phyloP scores from a whole-genome alignment of 352 stramenopile genomes.

The Pythium aristosporum region DNA sequence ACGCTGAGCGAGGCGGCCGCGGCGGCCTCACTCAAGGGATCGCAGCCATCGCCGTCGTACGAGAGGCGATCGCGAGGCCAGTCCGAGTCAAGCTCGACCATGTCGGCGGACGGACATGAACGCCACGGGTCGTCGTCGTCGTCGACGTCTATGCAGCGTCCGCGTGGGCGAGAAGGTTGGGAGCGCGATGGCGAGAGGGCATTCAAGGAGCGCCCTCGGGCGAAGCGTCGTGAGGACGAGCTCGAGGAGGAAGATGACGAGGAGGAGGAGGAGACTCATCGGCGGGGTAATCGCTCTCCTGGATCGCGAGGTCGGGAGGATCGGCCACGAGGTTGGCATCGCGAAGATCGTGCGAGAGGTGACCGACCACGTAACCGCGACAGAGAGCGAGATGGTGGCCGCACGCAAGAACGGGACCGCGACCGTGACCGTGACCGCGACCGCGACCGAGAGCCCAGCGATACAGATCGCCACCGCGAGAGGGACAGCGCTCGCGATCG shows the following conservation, averaged over 20 bases:
- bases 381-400: slow-evolving; percentile 10
- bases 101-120: slow-evolving; percentile 5
- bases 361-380: slow-evolving; percentile 5
- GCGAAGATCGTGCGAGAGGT: slow-evolving; percentile 23
- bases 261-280: slow-evolving; percentile 12
- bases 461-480: background rate
- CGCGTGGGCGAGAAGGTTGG: background rate
- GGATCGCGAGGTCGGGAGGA: slow-evolving; percentile 23
- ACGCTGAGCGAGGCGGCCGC: slow-evolving; percentile 42
- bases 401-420: too few relatives aligned
- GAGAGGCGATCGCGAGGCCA: slow-evolving; percentile 22
- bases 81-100: slow-evolving; percentile 36
- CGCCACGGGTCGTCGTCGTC: slow-evolving; percentile 27
- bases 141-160: slow-evolving; percentile 5
- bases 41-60: slow-evolving; percentile 21
- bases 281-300: slow-evolving; percentile 7
- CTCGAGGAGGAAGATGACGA: slow-evolving; percentile 11
- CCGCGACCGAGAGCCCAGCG: slow-evolving; percentile 1
- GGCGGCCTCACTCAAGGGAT: slow-evolving; percentile 16
- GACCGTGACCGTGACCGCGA: slow-evolving; percentile 8
- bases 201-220: background rate
- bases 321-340: slow-evolving; percentile 20
- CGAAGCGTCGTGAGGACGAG: background rate
- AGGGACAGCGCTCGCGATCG: slow-evolving; percentile 6
- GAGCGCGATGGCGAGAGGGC: slow-evolving; percentile 6